These are phyloP conservation scores for Chloranthus sessilifolius DNA, from an alignment of 164 flowering plant genomes.

Conservation along the genomic window DNA sequence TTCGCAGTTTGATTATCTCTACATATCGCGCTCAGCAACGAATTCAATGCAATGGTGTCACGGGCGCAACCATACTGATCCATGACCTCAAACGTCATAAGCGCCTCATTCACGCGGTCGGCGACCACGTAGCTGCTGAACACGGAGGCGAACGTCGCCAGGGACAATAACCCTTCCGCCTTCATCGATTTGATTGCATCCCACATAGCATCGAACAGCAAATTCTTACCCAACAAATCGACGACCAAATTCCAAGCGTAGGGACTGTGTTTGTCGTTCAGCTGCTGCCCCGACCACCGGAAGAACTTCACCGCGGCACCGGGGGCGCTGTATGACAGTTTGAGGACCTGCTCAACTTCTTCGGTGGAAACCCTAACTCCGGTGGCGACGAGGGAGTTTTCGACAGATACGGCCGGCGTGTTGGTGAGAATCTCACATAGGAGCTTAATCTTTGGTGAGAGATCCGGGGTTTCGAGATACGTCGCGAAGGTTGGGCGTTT, in stretches of 20 bases:
- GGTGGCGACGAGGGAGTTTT: constrained; percentile 35
- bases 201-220: constrained; percentile 77
- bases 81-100: constrained; percentile 64
- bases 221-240: constrained; percentile 69
- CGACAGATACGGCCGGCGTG: constrained; percentile 39
- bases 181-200: constrained; percentile 65
- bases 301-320: constrained; percentile 66
- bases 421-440: constrained; percentile 56
- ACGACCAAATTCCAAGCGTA: constrained; percentile 73
- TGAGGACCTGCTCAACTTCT: constrained; percentile 62
- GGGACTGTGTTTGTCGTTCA: constrained; percentile 47
- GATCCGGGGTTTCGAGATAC: constrained; percentile 36
- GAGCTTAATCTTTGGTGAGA: constrained; percentile 42
- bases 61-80: constrained; percentile 50
- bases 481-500: constrained; percentile 38
- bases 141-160: constrained; percentile 70
- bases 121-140: constrained; percentile 55
- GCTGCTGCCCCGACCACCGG: constrained; percentile 54
- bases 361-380: constrained; percentile 35
- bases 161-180: constrained; percentile 37
- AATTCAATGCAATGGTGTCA: constrained; percentile 59
- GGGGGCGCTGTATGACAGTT: constrained; percentile 51
- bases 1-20: constrained; percentile 39
- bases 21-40: constrained; percentile 63
- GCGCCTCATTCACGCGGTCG: constrained; percentile 42